These are phyloP conservation scores for Pythium utonaiense DNA, from an alignment of 352 stramenopile species.

Conservation along the genomic window DNA sequence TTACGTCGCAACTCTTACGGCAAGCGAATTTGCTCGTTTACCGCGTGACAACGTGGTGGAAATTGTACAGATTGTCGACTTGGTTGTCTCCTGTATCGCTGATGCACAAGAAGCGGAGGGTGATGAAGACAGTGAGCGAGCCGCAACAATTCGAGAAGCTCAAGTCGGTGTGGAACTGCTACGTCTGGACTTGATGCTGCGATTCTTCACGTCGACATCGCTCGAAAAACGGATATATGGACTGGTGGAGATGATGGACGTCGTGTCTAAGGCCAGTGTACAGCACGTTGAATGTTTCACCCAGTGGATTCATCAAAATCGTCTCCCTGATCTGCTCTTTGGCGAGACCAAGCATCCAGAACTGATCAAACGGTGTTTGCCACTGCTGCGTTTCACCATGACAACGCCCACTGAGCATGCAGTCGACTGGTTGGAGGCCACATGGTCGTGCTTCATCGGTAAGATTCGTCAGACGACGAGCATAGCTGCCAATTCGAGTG, in stretches of 20 bases:
- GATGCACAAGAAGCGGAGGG: not conserved
- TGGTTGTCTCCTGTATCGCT: conserved; percentile 30
- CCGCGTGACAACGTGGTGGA: conserved; percentile 53
- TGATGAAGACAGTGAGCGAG: not conserved
- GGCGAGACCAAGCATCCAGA: conserved; percentile 66
- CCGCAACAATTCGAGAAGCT: conserved; percentile 7
- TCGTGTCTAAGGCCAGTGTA: conserved; percentile 39
- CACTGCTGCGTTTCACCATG: conserved; percentile 60
- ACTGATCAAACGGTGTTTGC: conserved; percentile 53
- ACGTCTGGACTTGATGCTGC: conserved; percentile 45
- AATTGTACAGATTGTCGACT: conserved; percentile 53
- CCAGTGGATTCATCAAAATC: conserved; percentile 47
- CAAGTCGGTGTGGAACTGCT: conserved; percentile 41
- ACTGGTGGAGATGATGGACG: conserved; percentile 55
- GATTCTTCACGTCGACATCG: conserved; percentile 48
- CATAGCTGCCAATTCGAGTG: not conserved
- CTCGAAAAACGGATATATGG: conserved; percentile 75
- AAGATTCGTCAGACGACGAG: not conserved
- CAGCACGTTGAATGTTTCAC: conserved; percentile 34
- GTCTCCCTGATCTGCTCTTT: conserved; percentile 50
- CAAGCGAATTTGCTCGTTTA: conserved; percentile 32
- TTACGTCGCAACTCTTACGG: conserved; percentile 27
- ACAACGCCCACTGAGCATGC: not conserved
- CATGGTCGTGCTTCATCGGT: conserved; percentile 56
- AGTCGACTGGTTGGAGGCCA: conserved; percentile 38